These are phyloP conservation scores for Diaporthe longicolla DNA, from an alignment of 2,329 filamentous ascomycete genomes.

Conservation along the genomic window DNA sequence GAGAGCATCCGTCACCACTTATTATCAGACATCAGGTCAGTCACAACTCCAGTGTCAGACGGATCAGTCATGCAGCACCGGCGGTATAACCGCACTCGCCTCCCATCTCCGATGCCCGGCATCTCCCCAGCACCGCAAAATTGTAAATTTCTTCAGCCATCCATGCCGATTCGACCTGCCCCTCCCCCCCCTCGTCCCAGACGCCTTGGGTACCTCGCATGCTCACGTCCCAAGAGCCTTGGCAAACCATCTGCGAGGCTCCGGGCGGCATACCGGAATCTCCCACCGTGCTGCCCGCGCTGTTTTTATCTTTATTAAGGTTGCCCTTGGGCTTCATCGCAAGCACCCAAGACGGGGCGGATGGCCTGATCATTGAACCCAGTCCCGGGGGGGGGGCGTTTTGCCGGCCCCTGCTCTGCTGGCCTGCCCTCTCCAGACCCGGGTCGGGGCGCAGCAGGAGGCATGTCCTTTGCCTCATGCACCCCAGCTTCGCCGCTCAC, in stretches of 20 bases:
- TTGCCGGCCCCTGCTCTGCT: no score
- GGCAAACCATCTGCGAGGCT: slow-evolving; percentile 23
- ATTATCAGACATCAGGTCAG: not conserved
- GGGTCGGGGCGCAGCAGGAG: not conserved
- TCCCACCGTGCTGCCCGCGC: not conserved
- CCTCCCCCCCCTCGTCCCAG: not conserved
- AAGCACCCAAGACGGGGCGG: slow-evolving; percentile 25
- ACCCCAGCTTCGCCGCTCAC: slow-evolving; percentile 31
- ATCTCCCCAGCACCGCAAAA: slow-evolving; percentile 25
- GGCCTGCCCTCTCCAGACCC: not conserved
- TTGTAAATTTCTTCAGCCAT: slow-evolving; percentile 20
- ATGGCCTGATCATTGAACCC: slow-evolving; percentile 29
- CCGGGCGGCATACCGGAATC: not conserved
- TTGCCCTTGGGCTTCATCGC: slow-evolving; percentile 24
- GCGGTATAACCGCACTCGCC: slow-evolving; percentile 9
- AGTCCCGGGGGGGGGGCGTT: not conserved
- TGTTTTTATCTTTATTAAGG: slow-evolving; percentile 29
- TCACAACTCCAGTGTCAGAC: slow-evolving; percentile 10
- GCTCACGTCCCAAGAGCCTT: slow-evolving; percentile 18
- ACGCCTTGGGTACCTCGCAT: not conserved
- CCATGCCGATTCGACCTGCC: slow-evolving; percentile 22
- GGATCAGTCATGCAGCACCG: slow-evolving; percentile 31
- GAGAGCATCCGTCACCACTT: slow-evolving; percentile 24
- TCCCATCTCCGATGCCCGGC: slow-evolving; percentile 32
- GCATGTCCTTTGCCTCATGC: slow-evolving; percentile 10